Evolutionary conservation across 306 rosid species (phyloP).

Genomic region (Gynostemma pentaphyllum): DNA sequence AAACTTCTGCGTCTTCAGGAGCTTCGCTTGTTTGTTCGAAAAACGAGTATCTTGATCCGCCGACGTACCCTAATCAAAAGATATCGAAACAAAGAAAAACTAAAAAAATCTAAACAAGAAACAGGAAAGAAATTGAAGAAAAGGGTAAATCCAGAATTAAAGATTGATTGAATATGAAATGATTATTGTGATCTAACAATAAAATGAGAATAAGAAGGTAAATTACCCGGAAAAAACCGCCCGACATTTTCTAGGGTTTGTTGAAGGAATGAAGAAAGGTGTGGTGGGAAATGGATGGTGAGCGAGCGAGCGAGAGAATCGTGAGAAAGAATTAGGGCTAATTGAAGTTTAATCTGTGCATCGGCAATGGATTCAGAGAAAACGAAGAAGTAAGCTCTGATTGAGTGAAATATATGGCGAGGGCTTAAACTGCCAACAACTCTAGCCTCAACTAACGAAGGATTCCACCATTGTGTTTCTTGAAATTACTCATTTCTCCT

Average conservation of each 20-base stretch:
- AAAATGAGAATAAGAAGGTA: no score
- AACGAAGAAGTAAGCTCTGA: no score
- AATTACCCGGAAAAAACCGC: conserved; percentile 90
- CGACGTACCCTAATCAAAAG: conserved; percentile 61
- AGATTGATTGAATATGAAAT: background rate
- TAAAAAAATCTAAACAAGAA: background rate
- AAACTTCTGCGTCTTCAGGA: conserved; percentile 90
- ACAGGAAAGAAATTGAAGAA: background rate
- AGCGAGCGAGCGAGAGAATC: conserved; percentile 8
- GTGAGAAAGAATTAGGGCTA: conserved; percentile 3
- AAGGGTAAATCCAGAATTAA: background rate
- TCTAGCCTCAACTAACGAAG: no score
- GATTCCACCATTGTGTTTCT: no score
- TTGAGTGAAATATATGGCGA: no score
- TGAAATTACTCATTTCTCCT: no score
- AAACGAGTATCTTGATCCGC: conserved; percentile 97
- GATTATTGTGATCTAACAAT: background rate
- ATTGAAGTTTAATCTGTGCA: background rate
- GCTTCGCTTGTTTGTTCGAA: conserved; percentile 95
- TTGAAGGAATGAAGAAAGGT: conserved; percentile 12
- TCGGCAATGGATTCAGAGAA: background rate
- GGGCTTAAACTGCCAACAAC: no score
- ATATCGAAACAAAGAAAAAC: conserved; percentile 4
- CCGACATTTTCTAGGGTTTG: conserved; percentile 70
- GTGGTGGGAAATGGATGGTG: no score